phyloP scores from a whole-genome alignment of 805 yeast species.

The Metschnikowia picachoensis region DNA sequence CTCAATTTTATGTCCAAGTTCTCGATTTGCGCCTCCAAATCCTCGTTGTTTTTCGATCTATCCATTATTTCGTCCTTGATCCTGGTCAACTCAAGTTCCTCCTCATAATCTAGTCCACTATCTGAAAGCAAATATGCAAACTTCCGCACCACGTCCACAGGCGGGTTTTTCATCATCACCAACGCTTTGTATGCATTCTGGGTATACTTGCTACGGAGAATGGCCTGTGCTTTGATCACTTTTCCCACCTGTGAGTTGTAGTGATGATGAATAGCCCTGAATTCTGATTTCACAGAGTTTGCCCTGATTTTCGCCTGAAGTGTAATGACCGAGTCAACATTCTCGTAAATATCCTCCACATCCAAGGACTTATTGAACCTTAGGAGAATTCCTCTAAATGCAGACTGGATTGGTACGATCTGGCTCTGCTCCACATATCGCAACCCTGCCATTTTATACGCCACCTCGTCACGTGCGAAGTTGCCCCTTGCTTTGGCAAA shows the following conservation, averaged over 20 bases:
- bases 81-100: slow-evolving; percentile 66
- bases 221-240: slow-evolving; percentile 71
- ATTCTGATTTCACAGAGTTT: slow-evolving; percentile 31
- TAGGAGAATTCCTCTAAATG: slow-evolving; percentile 57
- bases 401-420: slow-evolving; percentile 51
- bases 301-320: slow-evolving; percentile 61
- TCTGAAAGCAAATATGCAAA: slow-evolving; percentile 75
- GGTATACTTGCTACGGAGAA: slow-evolving; percentile 62
- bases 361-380: slow-evolving; percentile 55
- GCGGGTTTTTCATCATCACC: slow-evolving; percentile 69
- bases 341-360: slow-evolving; percentile 49
- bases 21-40: slow-evolving; percentile 67
- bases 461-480: slow-evolving; percentile 28
- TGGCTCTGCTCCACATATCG: slow-evolving; percentile 11
- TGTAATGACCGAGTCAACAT: slow-evolving; percentile 33
- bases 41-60: slow-evolving; percentile 66
- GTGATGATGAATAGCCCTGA: slow-evolving; percentile 35
- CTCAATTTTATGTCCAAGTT: slow-evolving; percentile 77
- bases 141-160: slow-evolving; percentile 67
- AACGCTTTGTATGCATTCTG: slow-evolving; percentile 71
- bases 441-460: slow-evolving; percentile 15
- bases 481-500: slow-evolving; percentile 45
- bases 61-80: slow-evolving; percentile 65
- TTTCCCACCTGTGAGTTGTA: slow-evolving; percentile 55
- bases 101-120: slow-evolving; percentile 67